Conservation (phyloP, 768 basidiomycete species). For the Ephemerocybe angulata region DNA sequence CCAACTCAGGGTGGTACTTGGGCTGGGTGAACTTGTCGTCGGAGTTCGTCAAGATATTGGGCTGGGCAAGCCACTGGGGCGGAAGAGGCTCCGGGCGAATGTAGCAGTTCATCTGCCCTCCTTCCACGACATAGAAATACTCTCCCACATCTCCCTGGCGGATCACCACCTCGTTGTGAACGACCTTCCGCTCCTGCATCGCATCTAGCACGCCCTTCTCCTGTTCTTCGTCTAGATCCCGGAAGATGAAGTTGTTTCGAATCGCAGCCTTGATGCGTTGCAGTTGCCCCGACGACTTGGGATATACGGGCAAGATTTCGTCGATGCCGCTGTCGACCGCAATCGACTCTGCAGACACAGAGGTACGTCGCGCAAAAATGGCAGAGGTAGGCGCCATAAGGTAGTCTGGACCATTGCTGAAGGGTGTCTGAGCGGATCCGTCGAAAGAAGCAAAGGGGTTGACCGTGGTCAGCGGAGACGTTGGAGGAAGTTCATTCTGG, state of each 20-base stretch:
- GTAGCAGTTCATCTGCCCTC: slow-evolving; percentile 81
- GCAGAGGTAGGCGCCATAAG: slow-evolving; percentile 72
- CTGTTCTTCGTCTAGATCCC: slow-evolving; percentile 95
- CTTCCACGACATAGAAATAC: slow-evolving; percentile 96
- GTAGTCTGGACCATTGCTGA: slow-evolving; percentile 41
- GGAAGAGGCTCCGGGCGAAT: slow-evolving; percentile 66
- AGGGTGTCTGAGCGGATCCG: slow-evolving; percentile 41
- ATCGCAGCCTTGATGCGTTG: slow-evolving; percentile 86
- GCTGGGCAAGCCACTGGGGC: slow-evolving; percentile 51
- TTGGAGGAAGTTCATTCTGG: slow-evolving; percentile 56
- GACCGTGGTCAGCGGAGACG: slow-evolving; percentile 52
- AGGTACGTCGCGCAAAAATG: slow-evolving; percentile 86
- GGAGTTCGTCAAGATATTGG: slow-evolving; percentile 34
- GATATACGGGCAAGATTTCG: slow-evolving; percentile 69
- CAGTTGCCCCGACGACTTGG: slow-evolving; percentile 81
- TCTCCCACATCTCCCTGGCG: slow-evolving; percentile 96
- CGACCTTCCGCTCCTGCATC: slow-evolving; percentile 83
- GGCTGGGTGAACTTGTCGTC: slow-evolving; percentile 59
- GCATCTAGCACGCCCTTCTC: slow-evolving; percentile 89
- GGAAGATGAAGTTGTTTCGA: slow-evolving; percentile 87
- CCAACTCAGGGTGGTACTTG: slow-evolving; percentile 66
- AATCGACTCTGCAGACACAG: slow-evolving; percentile 95
- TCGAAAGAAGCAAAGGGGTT: slow-evolving; percentile 56
- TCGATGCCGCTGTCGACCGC: slow-evolving; percentile 66
- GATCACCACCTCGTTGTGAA: slow-evolving; percentile 83